phyloP scores from a whole-genome alignment of 116 monocot genomes.

The Phalaenopsis hybrid region DNA sequence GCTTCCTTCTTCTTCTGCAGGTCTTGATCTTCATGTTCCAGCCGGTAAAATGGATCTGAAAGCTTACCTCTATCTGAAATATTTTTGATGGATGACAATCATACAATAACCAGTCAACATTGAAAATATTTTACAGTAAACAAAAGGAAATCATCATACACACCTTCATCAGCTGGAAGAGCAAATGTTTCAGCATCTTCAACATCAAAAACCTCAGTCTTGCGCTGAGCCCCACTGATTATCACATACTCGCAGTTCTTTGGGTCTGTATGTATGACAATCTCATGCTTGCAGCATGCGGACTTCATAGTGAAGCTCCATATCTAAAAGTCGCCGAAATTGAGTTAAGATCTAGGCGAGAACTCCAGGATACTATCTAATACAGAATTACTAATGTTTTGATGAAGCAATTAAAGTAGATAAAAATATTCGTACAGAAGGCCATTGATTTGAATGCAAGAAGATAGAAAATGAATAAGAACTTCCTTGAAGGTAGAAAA shows the following conservation, averaged over 20 bases:
- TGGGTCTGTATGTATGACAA: constrained; percentile 92
- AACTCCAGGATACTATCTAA: not conserved
- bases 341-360: not conserved
- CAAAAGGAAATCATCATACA: not conserved
- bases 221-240: constrained; percentile 79
- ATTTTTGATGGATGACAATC: not conserved
- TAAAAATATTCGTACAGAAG: not conserved
- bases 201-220: constrained; percentile 85
- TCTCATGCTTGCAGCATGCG: constrained; percentile 87
- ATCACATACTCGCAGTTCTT: constrained; percentile 91
- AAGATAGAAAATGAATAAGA: not conserved
- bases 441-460: not conserved
- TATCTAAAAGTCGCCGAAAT: constrained; percentile 37
- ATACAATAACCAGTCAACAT: not conserved
- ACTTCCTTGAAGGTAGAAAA: not conserved
- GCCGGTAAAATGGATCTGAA: constrained; percentile 83
- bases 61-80: constrained; percentile 80
- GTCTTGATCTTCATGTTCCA: constrained; percentile 93
- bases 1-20: constrained; percentile 94
- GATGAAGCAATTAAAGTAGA: not conserved
- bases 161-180: constrained; percentile 96
- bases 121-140: not conserved
- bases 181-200: constrained; percentile 94
- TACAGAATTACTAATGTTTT: not conserved
- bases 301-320: constrained; percentile 99